phyloP scores from a whole-genome alignment of 2,329 filamentous ascomycete genomes.

The Cadophora malorum region DNA sequence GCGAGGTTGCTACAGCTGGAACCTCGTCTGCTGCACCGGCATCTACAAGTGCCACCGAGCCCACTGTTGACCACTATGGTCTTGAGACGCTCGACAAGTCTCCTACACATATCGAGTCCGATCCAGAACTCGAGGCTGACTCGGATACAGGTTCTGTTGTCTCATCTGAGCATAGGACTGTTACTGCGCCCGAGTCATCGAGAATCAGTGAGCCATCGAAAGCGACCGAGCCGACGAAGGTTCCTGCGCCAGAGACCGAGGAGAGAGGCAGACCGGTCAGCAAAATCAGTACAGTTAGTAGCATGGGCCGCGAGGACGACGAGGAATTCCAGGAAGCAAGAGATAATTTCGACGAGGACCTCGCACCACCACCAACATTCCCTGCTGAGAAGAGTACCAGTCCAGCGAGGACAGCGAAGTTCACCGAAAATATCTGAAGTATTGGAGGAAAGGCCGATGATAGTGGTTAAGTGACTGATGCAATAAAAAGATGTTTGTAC shows the following conservation, averaged over 20 bases:
- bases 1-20: conserved; percentile 32
- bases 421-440: conserved; percentile 60
- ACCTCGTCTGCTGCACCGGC: background rate
- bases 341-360: conserved; percentile 51
- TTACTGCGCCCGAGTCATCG: background rate
- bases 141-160: background rate
- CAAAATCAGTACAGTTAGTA: conserved; percentile 28
- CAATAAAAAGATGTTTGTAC: background rate
- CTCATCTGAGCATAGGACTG: background rate
- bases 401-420: conserved; percentile 63
- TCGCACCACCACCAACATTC: conserved; percentile 47
- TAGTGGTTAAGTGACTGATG: background rate
- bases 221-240: background rate
- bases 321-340: conserved; percentile 59
- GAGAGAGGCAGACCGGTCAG: conserved; percentile 22
- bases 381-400: conserved; percentile 52
- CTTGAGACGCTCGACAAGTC: conserved; percentile 12
- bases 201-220: conserved; percentile 16
- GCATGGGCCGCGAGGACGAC: conserved; percentile 39
- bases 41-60: conserved; percentile 4
- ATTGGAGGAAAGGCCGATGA: background rate
- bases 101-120: conserved; percentile 13
- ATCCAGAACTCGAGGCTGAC: conserved; percentile 12
- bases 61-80: background rate
- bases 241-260: conserved; percentile 22